phyloP scores from a whole-genome alignment of 129 eudicot genomes.

The Solidago caesia region DNA sequence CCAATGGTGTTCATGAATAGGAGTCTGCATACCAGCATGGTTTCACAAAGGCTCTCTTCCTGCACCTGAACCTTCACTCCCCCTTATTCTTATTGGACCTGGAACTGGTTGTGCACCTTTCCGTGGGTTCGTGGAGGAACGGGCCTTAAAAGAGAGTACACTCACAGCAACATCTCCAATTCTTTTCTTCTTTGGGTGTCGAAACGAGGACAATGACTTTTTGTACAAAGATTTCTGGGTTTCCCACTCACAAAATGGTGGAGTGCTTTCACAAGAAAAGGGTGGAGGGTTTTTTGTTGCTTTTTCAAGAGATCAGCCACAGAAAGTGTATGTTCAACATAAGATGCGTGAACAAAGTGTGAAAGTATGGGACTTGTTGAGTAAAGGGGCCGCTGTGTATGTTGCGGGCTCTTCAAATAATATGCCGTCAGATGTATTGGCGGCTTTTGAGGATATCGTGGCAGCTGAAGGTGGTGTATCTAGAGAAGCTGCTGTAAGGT shows the following conservation, averaged over 20 bases:
- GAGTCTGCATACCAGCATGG: slow-evolving; percentile 77
- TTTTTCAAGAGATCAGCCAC: slow-evolving; percentile 83
- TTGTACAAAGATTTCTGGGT: slow-evolving; percentile 77
- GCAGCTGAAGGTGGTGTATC: slow-evolving; percentile 59
- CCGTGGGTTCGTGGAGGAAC: slow-evolving; percentile 83
- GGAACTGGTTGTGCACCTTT: slow-evolving; percentile 99
- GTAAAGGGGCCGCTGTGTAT: slow-evolving; percentile 75
- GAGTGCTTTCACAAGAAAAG: slow-evolving; percentile 78
- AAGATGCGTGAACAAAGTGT: slow-evolving; percentile 69
- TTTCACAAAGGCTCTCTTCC: slow-evolving; percentile 84
- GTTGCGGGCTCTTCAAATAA: slow-evolving; percentile 91
- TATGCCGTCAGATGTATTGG: slow-evolving; percentile 77
- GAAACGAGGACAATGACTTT: slow-evolving; percentile 69
- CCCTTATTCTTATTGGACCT: slow-evolving; percentile 89
- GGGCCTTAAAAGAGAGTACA: slow-evolving; percentile 50
- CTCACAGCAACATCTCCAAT: slow-evolving; percentile 61
- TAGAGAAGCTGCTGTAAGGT: slow-evolving; percentile 67
- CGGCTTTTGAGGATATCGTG: slow-evolving; percentile 77
- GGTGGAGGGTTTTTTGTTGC: slow-evolving; percentile 92
- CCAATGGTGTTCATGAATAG: slow-evolving; percentile 39
- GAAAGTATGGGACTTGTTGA: slow-evolving; percentile 64
- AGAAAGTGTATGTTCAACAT: slow-evolving; percentile 87
- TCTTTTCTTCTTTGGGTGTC: slow-evolving; percentile 88
- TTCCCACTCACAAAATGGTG: slow-evolving; percentile 50
- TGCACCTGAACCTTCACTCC: slow-evolving; percentile 79